Base-by-base conservation (phyloP, 768 basidiomycete genomes). In the Mycena alexandri region DNA sequence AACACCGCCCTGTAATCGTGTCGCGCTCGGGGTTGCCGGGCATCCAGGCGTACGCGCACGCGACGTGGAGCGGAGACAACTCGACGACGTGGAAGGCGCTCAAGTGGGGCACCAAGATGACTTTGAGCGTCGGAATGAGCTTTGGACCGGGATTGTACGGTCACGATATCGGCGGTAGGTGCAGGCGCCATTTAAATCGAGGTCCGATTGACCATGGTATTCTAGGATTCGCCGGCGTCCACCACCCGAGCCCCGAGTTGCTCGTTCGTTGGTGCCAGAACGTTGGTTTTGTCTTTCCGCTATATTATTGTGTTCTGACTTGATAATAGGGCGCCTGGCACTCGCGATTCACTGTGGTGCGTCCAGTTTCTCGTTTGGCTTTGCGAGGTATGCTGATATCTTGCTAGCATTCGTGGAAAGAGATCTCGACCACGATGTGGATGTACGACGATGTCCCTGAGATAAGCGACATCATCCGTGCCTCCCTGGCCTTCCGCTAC, bases 21-120 rank as follows among this genome's bases (percentile, higher is more conserved):
- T 71, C 70, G 61, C 70, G 70, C 36, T 68, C 70, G 3, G 70
- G 70, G 14, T 63, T 71, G 2, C 70, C 70, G 1, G 70, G 70
- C 24, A 71, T 71, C 53, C 70, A 71, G 54, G 66, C 70, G 29
- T 71, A 71, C 52, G 70, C 70, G 3, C 70, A 71, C 43, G 70
- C 59, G 44, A 68, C 70, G 46, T 71, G 70, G 70, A 71, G 70
- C 52, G 70, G 70, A 19, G 70, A 71, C 59, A 71, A 71, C 58
- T 71, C 70, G 51, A 71, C 70, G 24, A 67, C 70, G 53, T 71
- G 70, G 70, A 71, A 71, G 34, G 70, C 70, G 48, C 70, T 71
- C 19, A 4, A 65, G 42, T 71, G 65, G 65, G 70, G 70, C 22
- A 71, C 70, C 13, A 71, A 71, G 55, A 71, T 71, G 70, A 71